phyloP scores from a whole-genome alignment of 1,139 yeast species.

The Candida albicans region DNA sequence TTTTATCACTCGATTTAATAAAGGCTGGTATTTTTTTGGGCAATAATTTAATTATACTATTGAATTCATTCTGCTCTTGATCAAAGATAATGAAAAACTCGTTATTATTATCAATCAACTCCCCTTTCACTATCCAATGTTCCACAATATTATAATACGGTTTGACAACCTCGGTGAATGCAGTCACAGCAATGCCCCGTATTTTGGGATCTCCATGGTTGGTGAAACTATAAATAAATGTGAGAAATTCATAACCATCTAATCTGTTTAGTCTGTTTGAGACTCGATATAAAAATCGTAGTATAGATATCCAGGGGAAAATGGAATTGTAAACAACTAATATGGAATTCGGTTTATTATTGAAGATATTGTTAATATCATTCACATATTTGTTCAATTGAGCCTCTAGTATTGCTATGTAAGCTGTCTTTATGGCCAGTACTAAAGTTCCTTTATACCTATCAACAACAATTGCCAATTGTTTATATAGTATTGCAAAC shows the following conservation, averaged over 20 bases:
- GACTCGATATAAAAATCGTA: slow-evolving; percentile 57
- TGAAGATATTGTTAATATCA: slow-evolving; percentile 53
- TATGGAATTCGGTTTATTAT: slow-evolving; percentile 31
- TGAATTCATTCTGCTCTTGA: slow-evolving; percentile 28
- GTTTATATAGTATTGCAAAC: slow-evolving; percentile 66
- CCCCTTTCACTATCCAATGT: slow-evolving; percentile 74
- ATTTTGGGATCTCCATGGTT: slow-evolving; percentile 65
- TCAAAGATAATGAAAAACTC: slow-evolving; percentile 67
- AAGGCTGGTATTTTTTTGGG: slow-evolving; percentile 60
- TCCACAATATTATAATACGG: slow-evolving; percentile 66
- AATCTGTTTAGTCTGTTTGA: slow-evolving; percentile 32
- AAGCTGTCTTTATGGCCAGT: slow-evolving; percentile 66
- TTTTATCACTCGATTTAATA: slow-evolving; percentile 45
- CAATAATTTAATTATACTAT: slow-evolving; percentile 35
- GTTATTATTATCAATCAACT: slow-evolving; percentile 51
- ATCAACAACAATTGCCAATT: slow-evolving; percentile 37
- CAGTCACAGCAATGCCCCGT: slow-evolving; percentile 36
- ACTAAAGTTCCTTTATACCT: slow-evolving; percentile 23
- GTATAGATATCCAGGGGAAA: slow-evolving; percentile 43
- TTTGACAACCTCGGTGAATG: slow-evolving; percentile 50
- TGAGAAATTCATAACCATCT: slow-evolving; percentile 58
- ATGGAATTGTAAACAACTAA: slow-evolving; percentile 47
- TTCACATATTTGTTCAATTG: slow-evolving; percentile 56
- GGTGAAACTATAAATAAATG: slow-evolving; percentile 51
- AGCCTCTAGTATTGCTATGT: slow-evolving; percentile 53